Evolutionary conservation across 2,329 filamentous ascomycete genomes (phyloP), one percentile per base, ranked within the genome.

Genomic region (Erysiphe pulchra): DNA sequence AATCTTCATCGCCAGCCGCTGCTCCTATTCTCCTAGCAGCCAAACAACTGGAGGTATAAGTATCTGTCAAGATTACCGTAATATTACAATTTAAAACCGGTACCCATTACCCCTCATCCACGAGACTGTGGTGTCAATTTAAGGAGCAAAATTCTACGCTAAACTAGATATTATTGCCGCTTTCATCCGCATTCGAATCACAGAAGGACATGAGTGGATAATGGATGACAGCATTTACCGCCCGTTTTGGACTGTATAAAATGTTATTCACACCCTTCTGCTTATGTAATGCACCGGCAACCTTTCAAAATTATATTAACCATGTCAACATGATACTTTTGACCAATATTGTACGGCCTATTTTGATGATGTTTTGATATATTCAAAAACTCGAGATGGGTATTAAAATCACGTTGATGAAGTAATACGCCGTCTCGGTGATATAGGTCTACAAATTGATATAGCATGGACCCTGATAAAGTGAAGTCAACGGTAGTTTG

Each of bases 31-130:
- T 43, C 24, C 42, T 47, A 13, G 40, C 40, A 4, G 14, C 31
- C 16, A 47, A 47, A 43, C 14, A 30, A 18, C 16, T 38, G 45
- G 45, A 14, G 40, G 39, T n/a, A 20, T 47, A 18, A 13, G 45
- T 20, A 34, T 47, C 30, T 47, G 45, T 20, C 16, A 42, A n/a
- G 46, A 45, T n/a, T 37, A 45, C 18, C 11, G 43, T 24, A 30
- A 36, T 37, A n/a, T 38, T 28, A 45, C 43, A 13, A 44, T 46
- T n/a, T 46, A 46, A 38, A 45, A 48, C 20, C 36, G 16, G 16
- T 48, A 48, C 28, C 37, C 38, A n/a, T n/a, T 43, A 2, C 46
- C 43, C 14, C 17, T 48, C 16, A 33, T 44, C 17, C 11, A 28
- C 10, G 28, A 44, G 34, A 44, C 42, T 17, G 8, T 37, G 18